These are phyloP conservation scores for Phytophthora chlamydospora DNA, from an alignment of 352 stramenopile species.

Conservation along the genomic window DNA sequence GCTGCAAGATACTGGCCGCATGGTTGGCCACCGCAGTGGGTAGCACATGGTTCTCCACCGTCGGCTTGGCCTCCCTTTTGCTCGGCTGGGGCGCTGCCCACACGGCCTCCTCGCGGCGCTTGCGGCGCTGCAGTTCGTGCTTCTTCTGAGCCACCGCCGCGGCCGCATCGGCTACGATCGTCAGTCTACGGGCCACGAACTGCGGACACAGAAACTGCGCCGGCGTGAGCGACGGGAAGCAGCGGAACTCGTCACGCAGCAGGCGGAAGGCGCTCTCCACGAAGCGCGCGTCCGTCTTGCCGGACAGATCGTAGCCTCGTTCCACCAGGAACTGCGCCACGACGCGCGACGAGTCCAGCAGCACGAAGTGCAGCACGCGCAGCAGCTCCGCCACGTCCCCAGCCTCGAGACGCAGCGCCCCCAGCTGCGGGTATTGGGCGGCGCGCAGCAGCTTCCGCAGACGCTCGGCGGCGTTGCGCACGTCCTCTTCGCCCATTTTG, in stretches of 20 bases:
- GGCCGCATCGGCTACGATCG: slow-evolving; percentile 62
- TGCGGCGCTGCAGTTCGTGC: slow-evolving; percentile 43
- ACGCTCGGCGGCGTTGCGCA: slow-evolving; percentile 63
- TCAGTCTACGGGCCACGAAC: slow-evolving; percentile 64
- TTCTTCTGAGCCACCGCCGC: slow-evolving; percentile 55
- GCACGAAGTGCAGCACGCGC: slow-evolving; percentile 66
- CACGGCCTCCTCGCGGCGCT: slow-evolving; percentile 55
- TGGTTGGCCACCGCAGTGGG: slow-evolving; percentile 30
- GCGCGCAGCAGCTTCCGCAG: slow-evolving; percentile 61
- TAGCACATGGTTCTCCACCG: slow-evolving; percentile 56
- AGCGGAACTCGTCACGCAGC: slow-evolving; percentile 74
- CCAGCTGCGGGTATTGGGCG: slow-evolving; percentile 56
- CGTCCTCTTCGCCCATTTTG: slow-evolving; percentile 30
- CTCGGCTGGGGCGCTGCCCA: slow-evolving; percentile 53
- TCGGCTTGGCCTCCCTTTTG: slow-evolving; percentile 24
- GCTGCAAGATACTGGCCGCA: slow-evolving; percentile 42
- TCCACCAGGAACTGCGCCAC: slow-evolving; percentile 61
- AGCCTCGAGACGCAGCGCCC: slow-evolving; percentile 40
- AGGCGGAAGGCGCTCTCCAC: slow-evolving; percentile 77
- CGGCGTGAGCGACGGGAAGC: slow-evolving; percentile 67
- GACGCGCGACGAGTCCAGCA: slow-evolving; percentile 78
- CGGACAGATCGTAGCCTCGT: slow-evolving; percentile 76
- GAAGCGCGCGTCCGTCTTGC: slow-evolving; percentile 81
- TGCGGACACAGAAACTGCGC: slow-evolving; percentile 70
- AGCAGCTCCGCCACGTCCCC: slow-evolving; percentile 59